Percentiles rank a stretch among this genome's conserved stretches.
Evolutionary conservation across 2,329 filamentous ascomycete genomes (phyloP).

Genomic region (Colletotrichum sp.): DNA sequence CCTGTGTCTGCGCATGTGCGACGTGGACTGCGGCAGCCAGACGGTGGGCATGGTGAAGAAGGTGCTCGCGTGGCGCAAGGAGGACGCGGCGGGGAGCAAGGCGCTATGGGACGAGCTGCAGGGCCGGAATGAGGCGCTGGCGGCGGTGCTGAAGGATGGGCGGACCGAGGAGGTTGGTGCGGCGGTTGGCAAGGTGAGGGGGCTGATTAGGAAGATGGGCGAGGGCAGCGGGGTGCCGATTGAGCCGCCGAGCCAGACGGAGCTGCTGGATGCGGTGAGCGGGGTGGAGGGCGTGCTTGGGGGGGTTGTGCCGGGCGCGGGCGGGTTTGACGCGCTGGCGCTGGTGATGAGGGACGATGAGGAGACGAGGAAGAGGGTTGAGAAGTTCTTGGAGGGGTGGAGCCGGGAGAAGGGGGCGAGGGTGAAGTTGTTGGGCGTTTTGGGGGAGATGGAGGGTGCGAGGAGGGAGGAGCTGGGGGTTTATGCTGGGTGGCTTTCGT

Average conservation of each 20-base stretch:
- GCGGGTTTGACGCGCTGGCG: slow-evolving; percentile 89
- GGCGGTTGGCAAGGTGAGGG: slow-evolving; percentile 58
- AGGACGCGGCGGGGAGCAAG: slow-evolving; percentile 68
- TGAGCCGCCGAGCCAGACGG: slow-evolving; percentile 86
- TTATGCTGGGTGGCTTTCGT: slow-evolving; percentile 50
- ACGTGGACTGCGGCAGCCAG: slow-evolving; percentile 92
- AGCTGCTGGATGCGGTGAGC: slow-evolving; percentile 79
- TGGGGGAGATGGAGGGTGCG: slow-evolving; percentile 75
- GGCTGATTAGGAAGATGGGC: slow-evolving; percentile 79
- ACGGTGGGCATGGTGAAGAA: slow-evolving; percentile 96
- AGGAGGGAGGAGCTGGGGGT: slow-evolving; percentile 48
- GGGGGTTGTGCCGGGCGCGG: slow-evolving; percentile 92
- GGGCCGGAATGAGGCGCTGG: slow-evolving; percentile 73
- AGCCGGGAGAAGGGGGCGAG: slow-evolving; percentile 61
- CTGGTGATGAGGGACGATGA: slow-evolving; percentile 78
- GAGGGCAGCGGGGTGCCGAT: slow-evolving; percentile 78
- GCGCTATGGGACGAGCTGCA: slow-evolving; percentile 80
- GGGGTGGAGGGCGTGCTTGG: slow-evolving; percentile 80
- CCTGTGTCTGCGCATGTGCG: slow-evolving; percentile 86
- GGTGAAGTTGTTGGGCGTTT: slow-evolving; percentile 72
- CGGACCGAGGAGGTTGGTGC: slow-evolving; percentile 45
- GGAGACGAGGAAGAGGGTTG: slow-evolving; percentile 65
- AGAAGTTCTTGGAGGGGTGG: slow-evolving; percentile 70
- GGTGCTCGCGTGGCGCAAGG: slow-evolving; percentile 80
- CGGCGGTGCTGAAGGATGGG: slow-evolving; percentile 62